Evolutionary conservation across 2,329 filamentous ascomycete species (phyloP), one percentile per base, ranked within the genome.

Genomic region (Gaeumannomyces tritici): DNA sequence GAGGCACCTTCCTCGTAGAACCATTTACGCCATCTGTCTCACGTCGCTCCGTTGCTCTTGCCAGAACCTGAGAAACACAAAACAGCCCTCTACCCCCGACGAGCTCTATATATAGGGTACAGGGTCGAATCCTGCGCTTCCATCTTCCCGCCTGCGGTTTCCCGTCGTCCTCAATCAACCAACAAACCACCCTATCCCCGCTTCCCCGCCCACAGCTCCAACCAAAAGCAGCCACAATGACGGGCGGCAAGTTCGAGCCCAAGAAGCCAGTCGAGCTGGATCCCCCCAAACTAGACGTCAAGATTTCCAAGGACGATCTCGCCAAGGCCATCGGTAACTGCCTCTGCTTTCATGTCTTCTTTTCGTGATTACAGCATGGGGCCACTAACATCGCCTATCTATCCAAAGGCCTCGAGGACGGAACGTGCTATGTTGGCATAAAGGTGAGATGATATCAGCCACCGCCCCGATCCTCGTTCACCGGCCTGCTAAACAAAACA

Each of bases 241-340:
- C 86, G 83, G 73, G 80, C 64, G 83, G 81, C 66, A 88, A 84
- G 69, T 96, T 96, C 70, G 88, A 90, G 73, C 91, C 91, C 56
- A 96, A 95, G 76, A 78, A 79, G 31, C 83, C 90, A 3, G 88
- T 95, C 64, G 77, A 87, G 63, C 84, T 99, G 64, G 81, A 89
- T 63, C 88, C 91, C 51, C 95, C 95, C 18, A 98, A 96, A 77
- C 57, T 59, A 31, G 83, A 91, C 72, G 93, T 97, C 70, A 83
- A 84, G 51, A 97, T 99, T 69, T 87, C 87, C n/a, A 71, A 82
- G 1, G 90, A 95, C 63, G 87, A 93, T 69, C 82, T 99, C 65
- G 81, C 88, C 54, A 88, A 89, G 73, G 91, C 91, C 69, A 86
- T 95, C 73, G 95, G 95, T 96, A 80, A 70, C 86, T 74, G 31